Conservation (phyloP, 2,329 filamentous ascomycete genomes). For the Aureobasidium namibiae region DNA sequence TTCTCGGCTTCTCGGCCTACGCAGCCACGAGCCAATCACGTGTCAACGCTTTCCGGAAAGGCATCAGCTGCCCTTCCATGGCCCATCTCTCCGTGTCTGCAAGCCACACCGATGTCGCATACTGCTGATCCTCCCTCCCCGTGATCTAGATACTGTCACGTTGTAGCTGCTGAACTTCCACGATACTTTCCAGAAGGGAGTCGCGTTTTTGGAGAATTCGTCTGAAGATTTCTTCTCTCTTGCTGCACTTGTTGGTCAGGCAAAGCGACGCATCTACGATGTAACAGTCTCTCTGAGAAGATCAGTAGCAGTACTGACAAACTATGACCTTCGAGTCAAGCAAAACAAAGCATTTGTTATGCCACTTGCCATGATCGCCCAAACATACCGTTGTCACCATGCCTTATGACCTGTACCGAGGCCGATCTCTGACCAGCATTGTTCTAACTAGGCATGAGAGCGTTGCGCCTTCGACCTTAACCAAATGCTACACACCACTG, state of each 20-base stretch:
- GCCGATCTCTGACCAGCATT: not conserved
- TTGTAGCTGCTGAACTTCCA: not conserved
- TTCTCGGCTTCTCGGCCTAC: not conserved
- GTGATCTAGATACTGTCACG: not conserved
- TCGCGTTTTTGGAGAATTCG: not conserved
- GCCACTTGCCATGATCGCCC: not conserved
- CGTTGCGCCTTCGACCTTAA: not conserved
- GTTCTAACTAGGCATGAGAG: not conserved
- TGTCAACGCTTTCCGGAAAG: not conserved
- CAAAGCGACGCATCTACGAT: too few relatives aligned
- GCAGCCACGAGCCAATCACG: not conserved
- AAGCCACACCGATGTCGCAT: constrained; percentile 10
- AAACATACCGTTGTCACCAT: not conserved
- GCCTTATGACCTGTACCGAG: constrained; percentile 2
- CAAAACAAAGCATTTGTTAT: not conserved
- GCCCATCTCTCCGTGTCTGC: not conserved
- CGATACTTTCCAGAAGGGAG: not conserved
- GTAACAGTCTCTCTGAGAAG: too few relatives aligned
- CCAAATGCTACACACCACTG: not conserved
- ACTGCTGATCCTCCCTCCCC: not conserved
- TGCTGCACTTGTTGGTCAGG: too few relatives aligned
- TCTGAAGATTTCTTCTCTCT: not conserved
- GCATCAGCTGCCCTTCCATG: not conserved
- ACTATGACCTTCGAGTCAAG: not conserved
- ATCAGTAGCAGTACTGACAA: not conserved